Conservation (phyloP, 2,329 filamentous ascomycete species). For the Pyricularia sp. region DNA sequence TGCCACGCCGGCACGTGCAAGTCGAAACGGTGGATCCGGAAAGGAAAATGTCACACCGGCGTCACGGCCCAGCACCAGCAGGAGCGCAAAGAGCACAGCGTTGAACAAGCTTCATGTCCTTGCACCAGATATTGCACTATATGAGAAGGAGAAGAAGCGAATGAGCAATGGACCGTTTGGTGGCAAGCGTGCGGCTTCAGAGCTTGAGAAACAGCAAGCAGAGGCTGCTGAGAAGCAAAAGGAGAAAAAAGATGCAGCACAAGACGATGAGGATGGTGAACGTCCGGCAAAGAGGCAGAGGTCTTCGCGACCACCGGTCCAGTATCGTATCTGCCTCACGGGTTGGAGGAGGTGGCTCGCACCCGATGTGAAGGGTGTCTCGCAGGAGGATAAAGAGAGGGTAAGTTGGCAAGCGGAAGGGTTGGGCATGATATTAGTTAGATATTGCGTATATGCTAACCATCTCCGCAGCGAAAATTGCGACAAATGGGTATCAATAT, state of each 20-base stretch:
- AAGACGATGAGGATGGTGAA: slow-evolving; percentile 21
- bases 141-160: slow-evolving; percentile 87
- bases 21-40: slow-evolving; percentile 38
- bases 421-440: neutral
- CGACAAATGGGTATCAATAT: slow-evolving; percentile 73
- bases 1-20: slow-evolving; percentile 26
- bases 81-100: slow-evolving; percentile 81
- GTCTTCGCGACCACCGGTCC: slow-evolving; percentile 45
- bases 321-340: slow-evolving; percentile 68
- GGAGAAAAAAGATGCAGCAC: slow-evolving; percentile 16
- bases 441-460: neutral
- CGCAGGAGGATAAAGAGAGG: slow-evolving; percentile 59
- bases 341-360: slow-evolving; percentile 74
- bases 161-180: slow-evolving; percentile 40
- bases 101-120: slow-evolving; percentile 62
- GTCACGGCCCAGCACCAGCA: slow-evolving; percentile 49
- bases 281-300: slow-evolving; percentile 24
- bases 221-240: slow-evolving; percentile 16
- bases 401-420: slow-evolving; percentile 40
- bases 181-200: slow-evolving; percentile 47
- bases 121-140: slow-evolving; percentile 75
- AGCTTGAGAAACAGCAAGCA: slow-evolving; percentile 36
- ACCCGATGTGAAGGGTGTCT: slow-evolving; percentile 41
- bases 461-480: slow-evolving; percentile 51
- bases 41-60: slow-evolving; percentile 75